Evolutionary conservation across 179 eudicot genomes (phyloP), one percentile per base, ranked within the genome.

Genomic region (Carnegiea gigantea): DNA sequence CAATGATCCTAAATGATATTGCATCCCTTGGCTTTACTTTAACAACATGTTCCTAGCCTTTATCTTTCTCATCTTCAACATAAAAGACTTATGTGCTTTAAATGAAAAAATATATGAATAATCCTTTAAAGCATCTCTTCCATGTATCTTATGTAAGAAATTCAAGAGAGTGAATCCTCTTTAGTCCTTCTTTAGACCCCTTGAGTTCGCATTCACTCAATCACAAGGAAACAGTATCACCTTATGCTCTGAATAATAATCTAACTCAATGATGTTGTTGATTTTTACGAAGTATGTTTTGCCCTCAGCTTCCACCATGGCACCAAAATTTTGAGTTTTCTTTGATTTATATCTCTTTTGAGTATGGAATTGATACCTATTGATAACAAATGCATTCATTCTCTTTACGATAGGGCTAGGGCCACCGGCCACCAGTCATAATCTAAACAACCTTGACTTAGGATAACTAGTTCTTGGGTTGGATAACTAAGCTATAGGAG

Each of bases 11-110:
- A 73, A 73, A 12, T 28, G 17, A 43, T 40, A 73, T 43, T 43
- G 28, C 9, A 49, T 68, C 81, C 36, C 65, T 79, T 5, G 67
- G 76, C 36, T 68, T 79, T 17, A 54, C 38, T 53, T 38, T 48
- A 24, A 79, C 38, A 36, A 18, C 65, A 79, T 79, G 67, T 12
- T 26, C 30, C 81, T 76, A 79, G 7, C 65, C 76, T 1, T 43
- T 46, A 13, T 70, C 60, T 28, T 40, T 40, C 30, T 51, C 64
- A 49, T 79, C 76, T 48, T 67, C 48, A 48, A 79, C 81, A 43
- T 78, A 78, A 20, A 79, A 65, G 4, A 79, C 76, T 49, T 79
- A 67, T 79, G 51, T 21, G 75, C 81, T 30, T 79, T 28, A 70
- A 76, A 79, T 2, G 76, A 28, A 5, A 70, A 49, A 10, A 79